Conservation (phyloP, 441 rosid genomes). For the Breynia disticha region DNA sequence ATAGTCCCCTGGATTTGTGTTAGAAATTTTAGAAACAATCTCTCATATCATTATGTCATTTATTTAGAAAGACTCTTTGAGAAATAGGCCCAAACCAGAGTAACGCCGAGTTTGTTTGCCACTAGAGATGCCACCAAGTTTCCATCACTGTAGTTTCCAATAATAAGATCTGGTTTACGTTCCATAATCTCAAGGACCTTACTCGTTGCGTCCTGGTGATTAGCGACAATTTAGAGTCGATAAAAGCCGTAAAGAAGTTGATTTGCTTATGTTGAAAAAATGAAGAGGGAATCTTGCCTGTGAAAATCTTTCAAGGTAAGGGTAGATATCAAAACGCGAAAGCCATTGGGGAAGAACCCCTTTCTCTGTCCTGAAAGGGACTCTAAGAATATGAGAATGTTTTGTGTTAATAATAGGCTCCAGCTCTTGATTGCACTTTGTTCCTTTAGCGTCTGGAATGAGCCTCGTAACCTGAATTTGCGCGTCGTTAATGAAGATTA, state of each 20-base stretch:
- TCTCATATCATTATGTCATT: neutral
- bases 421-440: slow-evolving; percentile 73
- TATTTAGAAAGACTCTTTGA: neutral
- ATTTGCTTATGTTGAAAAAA: too few species aligned
- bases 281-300: slow-evolving; percentile 29
- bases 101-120: slow-evolving; percentile 67
- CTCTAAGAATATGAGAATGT: slow-evolving; percentile 70
- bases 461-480: slow-evolving; percentile 54
- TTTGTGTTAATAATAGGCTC: slow-evolving; percentile 65
- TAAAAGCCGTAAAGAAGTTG: neutral
- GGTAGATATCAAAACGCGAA: slow-evolving; percentile 79
- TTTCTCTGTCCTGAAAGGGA: slow-evolving; percentile 66
- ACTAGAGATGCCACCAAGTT: slow-evolving; percentile 84
- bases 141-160: slow-evolving; percentile 91
- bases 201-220: slow-evolving; percentile 47
- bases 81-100: slow-evolving; percentile 38
- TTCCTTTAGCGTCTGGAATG: slow-evolving; percentile 74
- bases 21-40: slow-evolving; percentile 1
- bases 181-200: slow-evolving; percentile 54
- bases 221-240: neutral
- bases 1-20: slow-evolving; percentile 47
- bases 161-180: slow-evolving; percentile 81
- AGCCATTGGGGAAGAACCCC: slow-evolving; percentile 75
- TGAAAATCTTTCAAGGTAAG: slow-evolving; percentile 70
- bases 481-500: neutral